Evolutionary conservation across 2,329 filamentous ascomycete genomes (phyloP).

Genomic region (Penicillium sp.): DNA sequence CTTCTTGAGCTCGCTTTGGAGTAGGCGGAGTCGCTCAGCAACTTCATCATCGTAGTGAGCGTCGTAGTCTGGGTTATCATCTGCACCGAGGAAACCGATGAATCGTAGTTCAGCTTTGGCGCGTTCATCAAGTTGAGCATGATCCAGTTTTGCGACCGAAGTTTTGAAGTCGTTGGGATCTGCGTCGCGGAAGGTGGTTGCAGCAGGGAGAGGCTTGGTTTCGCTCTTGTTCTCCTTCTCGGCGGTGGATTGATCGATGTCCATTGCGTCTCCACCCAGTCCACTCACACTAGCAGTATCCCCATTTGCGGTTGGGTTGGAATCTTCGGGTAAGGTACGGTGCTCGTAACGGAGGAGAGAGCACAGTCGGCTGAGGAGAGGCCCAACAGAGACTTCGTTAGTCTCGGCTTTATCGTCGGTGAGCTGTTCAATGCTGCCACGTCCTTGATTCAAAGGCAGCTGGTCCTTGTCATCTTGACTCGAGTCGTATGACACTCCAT

Average conservation of each 20-base stretch:
- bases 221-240: slow-evolving; percentile 31
- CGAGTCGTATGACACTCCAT: slow-evolving; percentile 66
- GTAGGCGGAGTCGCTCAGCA: slow-evolving; percentile 72
- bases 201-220: slow-evolving; percentile 51
- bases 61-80: slow-evolving; percentile 69
- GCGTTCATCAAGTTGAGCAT: slow-evolving; percentile 77
- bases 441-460: slow-evolving; percentile 68
- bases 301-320: slow-evolving; percentile 42
- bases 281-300: slow-evolving; percentile 30
- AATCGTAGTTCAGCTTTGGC: slow-evolving; percentile 83
- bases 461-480: slow-evolving; percentile 55
- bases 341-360: slow-evolving; percentile 70
- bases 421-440: slow-evolving; percentile 77
- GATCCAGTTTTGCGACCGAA: slow-evolving; percentile 69
- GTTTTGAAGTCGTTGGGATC: slow-evolving; percentile 70
- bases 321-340: slow-evolving; percentile 45
- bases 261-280: slow-evolving; percentile 42
- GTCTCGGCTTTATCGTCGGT: slow-evolving; percentile 79
- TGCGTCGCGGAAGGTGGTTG: slow-evolving; percentile 71
- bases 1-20: slow-evolving; percentile 73
- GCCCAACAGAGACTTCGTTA: slow-evolving; percentile 79
- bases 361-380: slow-evolving; percentile 71
- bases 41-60: slow-evolving; percentile 90
- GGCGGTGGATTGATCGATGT: slow-evolving; percentile 42
- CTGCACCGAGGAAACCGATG: slow-evolving; percentile 72